These are phyloP conservation scores for Apostasia shenzhenica DNA, from an alignment of 106 monocot genomes.

Conservation along the genomic window DNA sequence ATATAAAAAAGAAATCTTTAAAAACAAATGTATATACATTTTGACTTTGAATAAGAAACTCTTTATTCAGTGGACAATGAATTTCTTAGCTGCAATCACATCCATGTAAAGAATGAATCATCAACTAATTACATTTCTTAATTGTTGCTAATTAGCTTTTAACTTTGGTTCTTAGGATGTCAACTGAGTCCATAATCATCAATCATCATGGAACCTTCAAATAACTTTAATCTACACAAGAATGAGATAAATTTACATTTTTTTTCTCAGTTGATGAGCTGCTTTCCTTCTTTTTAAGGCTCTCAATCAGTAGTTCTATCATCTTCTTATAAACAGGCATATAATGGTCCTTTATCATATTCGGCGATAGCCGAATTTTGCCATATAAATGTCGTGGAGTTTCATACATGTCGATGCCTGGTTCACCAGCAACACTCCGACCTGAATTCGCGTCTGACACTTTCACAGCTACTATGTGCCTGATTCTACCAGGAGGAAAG, in stretches of 20 bases:
- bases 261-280: neutral
- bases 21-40: no score
- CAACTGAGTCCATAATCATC: no score
- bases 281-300: constrained; percentile 23
- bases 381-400: constrained; percentile 57
- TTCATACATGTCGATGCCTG: constrained; percentile 36
- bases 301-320: constrained; percentile 65
- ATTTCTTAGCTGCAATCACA: no score
- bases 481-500: constrained; percentile 62
- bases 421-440: constrained; percentile 9
- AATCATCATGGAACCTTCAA: no score
- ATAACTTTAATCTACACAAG: no score
- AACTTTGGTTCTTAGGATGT: no score
- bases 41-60: no score
- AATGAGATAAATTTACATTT: neutral
- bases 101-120: no score
- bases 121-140: no score
- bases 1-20: no score
- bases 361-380: constrained; percentile 46
- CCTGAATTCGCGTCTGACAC: constrained; percentile 7
- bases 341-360: constrained; percentile 76
- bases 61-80: no score
- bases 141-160: no score
- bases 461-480: constrained; percentile 51
- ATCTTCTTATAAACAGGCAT: constrained; percentile 69